Conservation (phyloP, 1,284 basidiomycete species). For the Mrakiaceae sp. region DNA sequence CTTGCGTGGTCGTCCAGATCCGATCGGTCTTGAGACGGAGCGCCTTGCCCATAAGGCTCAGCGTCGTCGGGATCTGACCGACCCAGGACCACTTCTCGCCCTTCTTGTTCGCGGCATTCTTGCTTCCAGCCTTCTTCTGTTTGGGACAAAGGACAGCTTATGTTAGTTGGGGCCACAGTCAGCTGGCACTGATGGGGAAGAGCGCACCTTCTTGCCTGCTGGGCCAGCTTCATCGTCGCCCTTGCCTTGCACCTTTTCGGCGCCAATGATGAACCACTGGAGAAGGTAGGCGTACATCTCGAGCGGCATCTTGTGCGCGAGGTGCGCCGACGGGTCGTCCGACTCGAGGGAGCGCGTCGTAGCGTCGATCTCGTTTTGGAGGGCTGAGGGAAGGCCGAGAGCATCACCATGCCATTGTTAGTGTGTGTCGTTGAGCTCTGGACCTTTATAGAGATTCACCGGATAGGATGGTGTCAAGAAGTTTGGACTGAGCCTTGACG, state of each 20-base stretch:
- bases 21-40: constrained; percentile 63
- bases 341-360: constrained; percentile 51
- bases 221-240: constrained; percentile 42
- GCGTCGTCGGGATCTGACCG: constrained; percentile 57
- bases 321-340: constrained; percentile 42
- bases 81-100: constrained; percentile 68
- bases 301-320: constrained; percentile 57
- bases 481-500: constrained; percentile 54
- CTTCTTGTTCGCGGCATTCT: constrained; percentile 35
- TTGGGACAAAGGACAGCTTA: too few relatives aligned
- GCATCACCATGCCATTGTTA: background rate
- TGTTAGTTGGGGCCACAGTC: too few relatives aligned
- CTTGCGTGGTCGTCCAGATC: constrained; percentile 75
- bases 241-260: constrained; percentile 56
- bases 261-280: constrained; percentile 67
- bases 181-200: background rate
- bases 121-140: constrained; percentile 13
- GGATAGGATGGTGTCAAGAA: constrained; percentile 57
- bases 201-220: constrained; percentile 16
- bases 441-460: constrained; percentile 6
- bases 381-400: constrained; percentile 40
- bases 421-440: background rate
- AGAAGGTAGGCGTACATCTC: constrained; percentile 83
- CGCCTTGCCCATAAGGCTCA: constrained; percentile 58
- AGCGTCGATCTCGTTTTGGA: constrained; percentile 56